Conservation (phyloP, 2,329 filamentous ascomycete genomes). For the Beauveria rudraprayagi region DNA sequence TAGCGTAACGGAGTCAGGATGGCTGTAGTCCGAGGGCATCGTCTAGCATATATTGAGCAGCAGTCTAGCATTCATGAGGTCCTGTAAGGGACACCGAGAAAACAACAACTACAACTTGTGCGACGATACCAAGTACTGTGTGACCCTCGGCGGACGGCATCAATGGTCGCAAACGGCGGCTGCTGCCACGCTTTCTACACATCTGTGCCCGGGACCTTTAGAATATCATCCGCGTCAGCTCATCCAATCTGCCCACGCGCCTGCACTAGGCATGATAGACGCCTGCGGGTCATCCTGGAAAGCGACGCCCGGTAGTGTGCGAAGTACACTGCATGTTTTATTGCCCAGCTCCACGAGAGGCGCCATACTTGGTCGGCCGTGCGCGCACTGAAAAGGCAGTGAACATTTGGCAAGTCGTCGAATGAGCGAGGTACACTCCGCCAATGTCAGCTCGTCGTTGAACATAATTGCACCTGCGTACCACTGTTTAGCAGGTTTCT, state of each 20-base stretch:
- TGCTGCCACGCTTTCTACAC: neutral
- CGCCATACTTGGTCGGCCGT: conserved; percentile 62
- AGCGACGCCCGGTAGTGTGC: neutral
- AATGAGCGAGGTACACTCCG: conserved; percentile 54
- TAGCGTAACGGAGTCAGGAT: neutral
- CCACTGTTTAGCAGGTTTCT: conserved; percentile 9
- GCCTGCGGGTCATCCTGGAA: neutral
- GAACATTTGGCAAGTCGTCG: conserved; percentile 49
- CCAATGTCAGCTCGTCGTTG: conserved; percentile 56
- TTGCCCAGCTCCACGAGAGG: conserved; percentile 48
- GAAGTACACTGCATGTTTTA: neutral
- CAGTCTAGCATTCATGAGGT: neutral
- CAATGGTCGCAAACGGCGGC: neutral
- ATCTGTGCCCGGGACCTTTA: too few species aligned
- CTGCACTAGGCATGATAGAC: neutral
- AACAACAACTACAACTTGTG: too few species aligned
- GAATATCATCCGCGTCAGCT: neutral
- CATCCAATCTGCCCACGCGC: conserved; percentile 20
- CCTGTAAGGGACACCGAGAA: neutral
- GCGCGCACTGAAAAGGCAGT: conserved; percentile 78
- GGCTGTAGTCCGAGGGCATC: neutral
- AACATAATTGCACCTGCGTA: conserved; percentile 66
- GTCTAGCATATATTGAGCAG: neutral
- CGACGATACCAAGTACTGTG: too few species aligned
- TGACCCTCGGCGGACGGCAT: too few species aligned